Percentiles rank a stretch among this genome's conserved stretches.
These are phyloP conservation scores for Ephemerocybe angulata DNA, from an alignment of 768 basidiomycete species.

Conservation along the genomic window DNA sequence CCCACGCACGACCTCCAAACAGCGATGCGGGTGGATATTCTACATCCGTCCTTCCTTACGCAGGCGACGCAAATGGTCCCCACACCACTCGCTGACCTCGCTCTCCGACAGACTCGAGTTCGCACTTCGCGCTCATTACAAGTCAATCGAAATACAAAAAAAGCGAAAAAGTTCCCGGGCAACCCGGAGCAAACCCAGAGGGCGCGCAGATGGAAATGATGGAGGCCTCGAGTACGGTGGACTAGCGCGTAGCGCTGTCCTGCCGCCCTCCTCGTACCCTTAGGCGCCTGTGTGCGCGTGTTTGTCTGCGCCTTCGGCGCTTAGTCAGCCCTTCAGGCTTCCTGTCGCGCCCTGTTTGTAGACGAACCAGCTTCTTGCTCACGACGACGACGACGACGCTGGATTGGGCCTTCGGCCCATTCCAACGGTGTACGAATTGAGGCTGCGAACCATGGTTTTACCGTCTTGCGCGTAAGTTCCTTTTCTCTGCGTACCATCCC, in stretches of 20 bases:
- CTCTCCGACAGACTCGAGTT: slow-evolving; percentile 97
- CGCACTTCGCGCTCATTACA: slow-evolving; percentile 83
- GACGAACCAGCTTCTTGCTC: too few species aligned
- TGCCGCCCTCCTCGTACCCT: too few species aligned
- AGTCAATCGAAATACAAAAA: slow-evolving; percentile 66
- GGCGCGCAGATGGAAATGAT: slow-evolving; percentile 94
- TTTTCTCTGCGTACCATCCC: not conserved
- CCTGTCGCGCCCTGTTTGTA: too few species aligned
- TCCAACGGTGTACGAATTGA: too few species aligned
- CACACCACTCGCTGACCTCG: slow-evolving; percentile 76
- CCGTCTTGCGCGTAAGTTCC: slow-evolving; percentile 78
- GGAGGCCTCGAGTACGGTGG: too few species aligned
- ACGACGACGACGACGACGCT: too few species aligned
- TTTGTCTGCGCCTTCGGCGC: too few species aligned
- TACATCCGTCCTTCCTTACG: slow-evolving; percentile 92
- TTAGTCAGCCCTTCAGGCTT: too few species aligned
- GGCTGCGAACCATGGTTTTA: slow-evolving; percentile 73
- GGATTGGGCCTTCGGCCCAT: too few species aligned
- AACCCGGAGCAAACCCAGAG: too few species aligned
- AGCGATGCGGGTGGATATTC: slow-evolving; percentile 66
- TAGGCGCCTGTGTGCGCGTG: too few species aligned
- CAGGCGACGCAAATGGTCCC: slow-evolving; percentile 79
- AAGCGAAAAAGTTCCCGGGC: slow-evolving; percentile 96
- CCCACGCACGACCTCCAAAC: slow-evolving; percentile 32
- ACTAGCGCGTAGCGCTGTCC: too few species aligned